Conservation (phyloP, 495 filamentous ascomycete genomes). For the Daldinia decipiens region DNA sequence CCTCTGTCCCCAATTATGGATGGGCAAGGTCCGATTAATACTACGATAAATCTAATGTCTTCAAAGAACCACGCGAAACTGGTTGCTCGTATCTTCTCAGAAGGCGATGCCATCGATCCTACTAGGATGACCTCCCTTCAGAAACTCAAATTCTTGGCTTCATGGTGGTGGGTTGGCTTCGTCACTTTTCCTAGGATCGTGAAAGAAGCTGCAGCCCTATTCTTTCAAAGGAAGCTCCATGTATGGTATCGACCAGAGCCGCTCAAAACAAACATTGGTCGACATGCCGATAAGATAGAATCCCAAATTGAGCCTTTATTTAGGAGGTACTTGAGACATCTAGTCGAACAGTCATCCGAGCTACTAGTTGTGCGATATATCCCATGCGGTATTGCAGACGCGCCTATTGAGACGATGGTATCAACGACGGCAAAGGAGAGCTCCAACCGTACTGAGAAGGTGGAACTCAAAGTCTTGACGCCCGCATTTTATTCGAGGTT, state of each 20-base stretch:
- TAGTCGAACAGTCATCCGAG: slow-evolving; percentile 54
- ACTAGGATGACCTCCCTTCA: slow-evolving; percentile 50
- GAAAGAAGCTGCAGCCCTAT: slow-evolving; percentile 64
- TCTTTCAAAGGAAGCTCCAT: slow-evolving; percentile 62
- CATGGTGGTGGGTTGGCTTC: slow-evolving; percentile 72
- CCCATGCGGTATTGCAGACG: slow-evolving; percentile 55
- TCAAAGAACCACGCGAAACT: slow-evolving; percentile 66
- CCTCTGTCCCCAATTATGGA: slow-evolving; percentile 57
- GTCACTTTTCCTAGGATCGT: slow-evolving; percentile 70
- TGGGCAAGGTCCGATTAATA: slow-evolving; percentile 56
- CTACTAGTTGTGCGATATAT: slow-evolving; percentile 61
- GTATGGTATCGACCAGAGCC: slow-evolving; percentile 70
- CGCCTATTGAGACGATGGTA: slow-evolving; percentile 49
- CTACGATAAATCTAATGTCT: slow-evolving; percentile 66
- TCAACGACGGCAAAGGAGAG: slow-evolving; percentile 41
- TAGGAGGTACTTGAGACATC: slow-evolving; percentile 58
- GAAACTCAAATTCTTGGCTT: slow-evolving; percentile 59
- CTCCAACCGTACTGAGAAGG: slow-evolving; percentile 29
- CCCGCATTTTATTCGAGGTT: slow-evolving; percentile 70
- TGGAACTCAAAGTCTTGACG: slow-evolving; percentile 64
- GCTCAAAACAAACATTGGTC: slow-evolving; percentile 59
- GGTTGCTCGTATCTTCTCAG: slow-evolving; percentile 62
- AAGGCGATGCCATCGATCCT: slow-evolving; percentile 61
- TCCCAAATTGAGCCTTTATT: slow-evolving; percentile 63
- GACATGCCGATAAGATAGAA: slow-evolving; percentile 58